phyloP scores from a whole-genome alignment of 176 grass and related monocot genomes.

The Pharus latifolius region DNA sequence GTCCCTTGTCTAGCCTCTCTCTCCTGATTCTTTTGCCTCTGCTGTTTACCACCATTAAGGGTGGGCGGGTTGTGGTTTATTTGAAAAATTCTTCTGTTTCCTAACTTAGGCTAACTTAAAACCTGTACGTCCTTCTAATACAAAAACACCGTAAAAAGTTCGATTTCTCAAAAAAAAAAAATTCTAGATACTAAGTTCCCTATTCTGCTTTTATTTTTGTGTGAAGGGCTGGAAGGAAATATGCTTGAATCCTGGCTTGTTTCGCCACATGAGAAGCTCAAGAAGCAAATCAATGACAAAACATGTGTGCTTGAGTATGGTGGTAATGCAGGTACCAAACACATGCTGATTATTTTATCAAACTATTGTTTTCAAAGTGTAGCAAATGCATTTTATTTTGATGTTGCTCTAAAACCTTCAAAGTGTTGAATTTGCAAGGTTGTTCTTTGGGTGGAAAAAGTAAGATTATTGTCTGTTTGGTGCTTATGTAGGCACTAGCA shows the following conservation, averaged over 20 bases:
- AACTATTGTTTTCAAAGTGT: background rate
- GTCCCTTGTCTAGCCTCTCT: too few relatives aligned
- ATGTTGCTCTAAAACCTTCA: background rate
- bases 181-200: background rate
- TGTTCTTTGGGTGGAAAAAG: slow-evolving; percentile 4
- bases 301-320: slow-evolving; percentile 8
- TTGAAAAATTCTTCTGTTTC: too few relatives aligned
- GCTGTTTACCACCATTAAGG: too few relatives aligned
- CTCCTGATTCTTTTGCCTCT: too few relatives aligned
- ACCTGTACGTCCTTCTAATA: too few relatives aligned
- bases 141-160: too few relatives aligned
- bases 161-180: too few relatives aligned
- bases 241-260: slow-evolving; percentile 64
- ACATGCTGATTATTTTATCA: background rate
- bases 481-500: slow-evolving; percentile 18
- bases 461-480: slow-evolving; percentile 1
- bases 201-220: slow-evolving; percentile 17
- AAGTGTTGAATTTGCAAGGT: background rate
- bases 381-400: background rate
- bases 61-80: too few relatives aligned
- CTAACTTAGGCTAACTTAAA: too few relatives aligned
- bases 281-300: slow-evolving; percentile 23
- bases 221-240: slow-evolving; percentile 45
- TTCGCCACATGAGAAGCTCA: slow-evolving; percentile 41
- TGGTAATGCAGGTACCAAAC: slow-evolving; percentile 42